Evolutionary conservation across 2,329 filamentous ascomycete genomes (phyloP), one percentile per base, ranked within the genome.

Genomic region (Trichoderma lentiforme): DNA sequence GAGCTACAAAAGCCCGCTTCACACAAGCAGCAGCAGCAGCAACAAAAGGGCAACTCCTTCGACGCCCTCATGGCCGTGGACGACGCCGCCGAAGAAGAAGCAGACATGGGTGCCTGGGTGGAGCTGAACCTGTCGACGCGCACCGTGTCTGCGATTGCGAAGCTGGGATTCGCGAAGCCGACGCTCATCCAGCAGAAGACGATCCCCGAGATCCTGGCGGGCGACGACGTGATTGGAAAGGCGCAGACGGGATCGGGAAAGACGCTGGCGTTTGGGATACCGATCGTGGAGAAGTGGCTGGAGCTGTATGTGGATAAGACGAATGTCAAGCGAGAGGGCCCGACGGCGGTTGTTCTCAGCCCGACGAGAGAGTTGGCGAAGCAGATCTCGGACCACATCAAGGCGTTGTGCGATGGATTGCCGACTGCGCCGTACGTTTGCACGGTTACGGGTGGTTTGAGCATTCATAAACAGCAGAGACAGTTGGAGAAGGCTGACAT

Each of bases 221-320:
- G 95, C 0, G 92, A 93, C 79, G 95, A 99, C 81, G 92, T 98
- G 18, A 92, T 99, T 74, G 96, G 96, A 56, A 99, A 99, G 83
- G 96, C 96, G 2, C 92, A 95, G 12, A 99, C 96, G 0, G 96
- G 96, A 75, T 98, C 96, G 15, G 96, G 96, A 76, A 99, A 99
- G 83, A 99, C 96, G 0, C 84, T 99, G 58, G 95, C 96, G 0
- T 99, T 97, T 81, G 94, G 92, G 1, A 94, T 99, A 74, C 96
- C 96, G 0, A 96, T 99, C 71, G 85, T 98, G 11, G 95, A 99
- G 81, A 87, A 88, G 70, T 98, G 92, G 86, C 82, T 99, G 47
- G 87, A 88, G 73, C 78, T 79, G 71, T 81, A 80, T 30, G 80
- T 81, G 56, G 80, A 79, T 15, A 77, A 78, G 26, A 78, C 80